Evolutionary conservation across 805 yeast species (phyloP).

Genomic region (Lipomyces sp.): DNA sequence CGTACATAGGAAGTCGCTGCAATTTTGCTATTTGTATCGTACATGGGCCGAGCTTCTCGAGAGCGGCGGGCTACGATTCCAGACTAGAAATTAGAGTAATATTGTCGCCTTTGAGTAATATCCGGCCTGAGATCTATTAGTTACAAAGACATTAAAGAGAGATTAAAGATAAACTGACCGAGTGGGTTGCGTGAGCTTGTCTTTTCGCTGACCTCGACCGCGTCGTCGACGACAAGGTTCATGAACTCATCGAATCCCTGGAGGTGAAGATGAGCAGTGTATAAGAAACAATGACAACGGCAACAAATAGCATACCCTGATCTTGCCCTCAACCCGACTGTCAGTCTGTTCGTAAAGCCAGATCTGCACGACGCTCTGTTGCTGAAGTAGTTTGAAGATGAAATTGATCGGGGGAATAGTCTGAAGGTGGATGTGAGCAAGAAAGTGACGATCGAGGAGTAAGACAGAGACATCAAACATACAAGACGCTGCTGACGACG

Average conservation of each 20-base stretch:
- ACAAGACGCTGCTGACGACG: conserved; percentile 48
- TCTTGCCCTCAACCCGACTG: conserved; percentile 72
- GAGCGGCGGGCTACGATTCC: conserved; percentile 30
- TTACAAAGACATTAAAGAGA: neutral
- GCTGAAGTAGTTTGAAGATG: conserved; percentile 81
- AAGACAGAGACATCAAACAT: conserved; percentile 5
- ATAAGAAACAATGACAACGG: neutral
- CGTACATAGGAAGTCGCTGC: too few relatives aligned
- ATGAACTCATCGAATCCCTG: conserved; percentile 95
- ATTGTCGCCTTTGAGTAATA: conserved; percentile 89
- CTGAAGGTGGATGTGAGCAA: conserved; percentile 31
- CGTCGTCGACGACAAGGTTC: conserved; percentile 70
- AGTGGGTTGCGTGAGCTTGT: conserved; percentile 52
- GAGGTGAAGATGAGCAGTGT: neutral
- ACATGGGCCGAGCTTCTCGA: too few relatives aligned
- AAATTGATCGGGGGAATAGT: conserved; percentile 90
- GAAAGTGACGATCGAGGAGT: neutral
- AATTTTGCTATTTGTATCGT: too few relatives aligned
- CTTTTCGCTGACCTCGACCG: conserved; percentile 58
- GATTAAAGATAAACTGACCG: conserved; percentile 44
- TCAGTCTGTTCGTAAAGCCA: conserved; percentile 89
- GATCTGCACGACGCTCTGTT: conserved; percentile 71
- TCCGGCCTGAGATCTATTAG: conserved; percentile 40
- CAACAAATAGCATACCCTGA: conserved; percentile 46
- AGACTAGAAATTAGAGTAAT: conserved; percentile 63